Evolutionary conservation across 1,139 yeast genomes (phyloP).

Genomic region (Geotrichum reessii): DNA sequence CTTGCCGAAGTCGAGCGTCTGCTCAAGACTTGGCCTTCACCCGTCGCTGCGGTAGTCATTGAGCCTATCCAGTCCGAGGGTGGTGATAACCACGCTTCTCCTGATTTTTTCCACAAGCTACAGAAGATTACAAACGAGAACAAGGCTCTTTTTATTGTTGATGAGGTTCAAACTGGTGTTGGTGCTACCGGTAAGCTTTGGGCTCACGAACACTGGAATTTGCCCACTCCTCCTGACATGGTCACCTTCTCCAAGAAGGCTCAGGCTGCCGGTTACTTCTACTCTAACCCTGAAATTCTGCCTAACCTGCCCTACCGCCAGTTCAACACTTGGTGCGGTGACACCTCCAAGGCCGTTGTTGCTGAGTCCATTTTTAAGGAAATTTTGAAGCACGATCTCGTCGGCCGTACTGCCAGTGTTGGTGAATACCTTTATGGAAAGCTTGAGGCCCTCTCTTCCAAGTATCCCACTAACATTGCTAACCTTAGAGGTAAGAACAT

Average conservation of each 20-base stretch:
- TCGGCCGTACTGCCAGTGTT: conserved; percentile 49
- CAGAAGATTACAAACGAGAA: conserved; percentile 64
- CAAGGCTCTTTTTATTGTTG: conserved; percentile 65
- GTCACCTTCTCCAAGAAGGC: conserved; percentile 81
- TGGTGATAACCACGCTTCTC: conserved; percentile 80
- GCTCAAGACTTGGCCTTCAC: conserved; percentile 43
- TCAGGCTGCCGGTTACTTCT: conserved; percentile 82
- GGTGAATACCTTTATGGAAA: conserved; percentile 58
- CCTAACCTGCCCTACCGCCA: conserved; percentile 75
- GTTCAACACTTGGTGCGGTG: conserved; percentile 91
- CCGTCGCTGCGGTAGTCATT: conserved; percentile 69
- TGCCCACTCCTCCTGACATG: conserved; percentile 69
- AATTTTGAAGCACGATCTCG: conserved; percentile 54
- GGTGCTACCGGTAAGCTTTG: conserved; percentile 81
- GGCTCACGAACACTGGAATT: conserved; percentile 80
- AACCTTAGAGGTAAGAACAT: conserved; percentile 68
- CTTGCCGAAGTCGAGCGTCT: conserved; percentile 52
- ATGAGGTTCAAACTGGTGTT: conserved; percentile 84
- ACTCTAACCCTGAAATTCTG: conserved; percentile 60
- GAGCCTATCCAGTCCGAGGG: conserved; percentile 87
- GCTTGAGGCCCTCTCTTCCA: conserved; percentile 46
- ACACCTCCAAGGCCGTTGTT: conserved; percentile 70
- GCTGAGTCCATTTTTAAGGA: conserved; percentile 67
- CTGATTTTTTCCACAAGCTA: conserved; percentile 68
- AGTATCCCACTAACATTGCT: conserved; percentile 47